Evolutionary conservation across 2,329 filamentous ascomycete genomes (phyloP), one percentile per base, ranked within the genome.

Genomic region (Pestalotiopsis sp.): DNA sequence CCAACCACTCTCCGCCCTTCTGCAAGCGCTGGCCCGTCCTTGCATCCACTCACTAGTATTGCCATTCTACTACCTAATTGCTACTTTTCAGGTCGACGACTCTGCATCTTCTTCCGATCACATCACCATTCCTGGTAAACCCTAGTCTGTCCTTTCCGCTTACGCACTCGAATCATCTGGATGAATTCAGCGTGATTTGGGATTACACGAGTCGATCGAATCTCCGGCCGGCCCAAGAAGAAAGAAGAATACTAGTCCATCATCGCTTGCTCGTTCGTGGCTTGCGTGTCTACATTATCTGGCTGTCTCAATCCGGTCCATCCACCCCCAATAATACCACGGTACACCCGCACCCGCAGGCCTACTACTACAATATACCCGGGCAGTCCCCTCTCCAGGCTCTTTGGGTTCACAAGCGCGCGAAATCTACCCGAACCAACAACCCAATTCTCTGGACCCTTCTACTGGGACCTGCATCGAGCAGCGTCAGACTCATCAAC

Each of bases 1-100:
- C 70, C 70, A 63, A 69, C 73, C 72, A 73, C 72, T 74, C 72
- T 72, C 68, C 70, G 71, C 72, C 68, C 70, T 69, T 73, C 72
- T 73, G 68, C 74, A 76, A 72, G 74, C 73, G 75, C 75, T 76
- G 74, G 75, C 72, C 74, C 72, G 72, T 74, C 68, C 66, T 36
- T 69, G 64, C 71, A 73, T 73, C 72, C 72, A 73, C 72, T 72
- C 73, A 73, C 74, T 74, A 66, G 31, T 62, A 70, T 65, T 70
- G 67, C 65, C 69, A 70, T 45, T 49, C 17, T 36, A 36, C 31
- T 36, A 36, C 31, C 31, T 36, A 38, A 61, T 57, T 25, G 25
- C 40, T 52, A 5, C 45, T 52, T 20, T n/a, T 36, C 31, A 36
- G 31, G 31, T 36, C 31, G 31, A 36, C 65, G 27, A 23, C 38